phyloP scores from a whole-genome alignment of 805 yeast genomes.

The Nakazawaea ambrosiae region DNA sequence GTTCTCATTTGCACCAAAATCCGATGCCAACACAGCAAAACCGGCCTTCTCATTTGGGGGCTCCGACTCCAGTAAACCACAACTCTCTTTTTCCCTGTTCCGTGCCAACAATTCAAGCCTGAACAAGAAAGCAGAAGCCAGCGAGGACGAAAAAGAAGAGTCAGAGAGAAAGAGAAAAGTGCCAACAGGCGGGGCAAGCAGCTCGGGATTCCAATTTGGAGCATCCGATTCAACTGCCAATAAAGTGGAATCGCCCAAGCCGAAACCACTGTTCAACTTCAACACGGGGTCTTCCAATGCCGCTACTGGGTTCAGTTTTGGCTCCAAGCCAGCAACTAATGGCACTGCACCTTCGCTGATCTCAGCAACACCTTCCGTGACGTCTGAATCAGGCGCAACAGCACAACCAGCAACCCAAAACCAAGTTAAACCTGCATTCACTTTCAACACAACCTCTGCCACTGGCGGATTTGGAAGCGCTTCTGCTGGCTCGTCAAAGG shows the following conservation, averaged over 20 bases:
- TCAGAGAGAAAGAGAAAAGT: neutral
- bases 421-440: neutral
- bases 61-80: too few species aligned
- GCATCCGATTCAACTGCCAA: neutral
- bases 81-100: too few species aligned
- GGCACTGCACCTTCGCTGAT: neutral
- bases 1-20: too few species aligned
- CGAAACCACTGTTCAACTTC: too few species aligned
- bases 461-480: too few species aligned
- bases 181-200: neutral
- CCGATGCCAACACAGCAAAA: too few species aligned
- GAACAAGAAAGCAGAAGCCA: neutral
- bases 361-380: too few species aligned
- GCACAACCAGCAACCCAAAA: too few species aligned
- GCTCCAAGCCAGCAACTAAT: neutral
- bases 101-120: neutral
- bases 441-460: too few species aligned
- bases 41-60: constrained; percentile 6
- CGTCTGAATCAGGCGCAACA: too few species aligned
- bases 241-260: constrained; percentile 8
- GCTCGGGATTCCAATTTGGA: neutral
- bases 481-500: constrained; percentile 5
- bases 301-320: constrained; percentile 1
- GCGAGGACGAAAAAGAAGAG: neutral
- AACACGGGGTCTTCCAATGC: too few species aligned